Percentiles rank a stretch among this genome's conserved stretches.
Conservation (phyloP, 1,139 yeast species). For the Nakaseomyces nivariensis region DNA sequence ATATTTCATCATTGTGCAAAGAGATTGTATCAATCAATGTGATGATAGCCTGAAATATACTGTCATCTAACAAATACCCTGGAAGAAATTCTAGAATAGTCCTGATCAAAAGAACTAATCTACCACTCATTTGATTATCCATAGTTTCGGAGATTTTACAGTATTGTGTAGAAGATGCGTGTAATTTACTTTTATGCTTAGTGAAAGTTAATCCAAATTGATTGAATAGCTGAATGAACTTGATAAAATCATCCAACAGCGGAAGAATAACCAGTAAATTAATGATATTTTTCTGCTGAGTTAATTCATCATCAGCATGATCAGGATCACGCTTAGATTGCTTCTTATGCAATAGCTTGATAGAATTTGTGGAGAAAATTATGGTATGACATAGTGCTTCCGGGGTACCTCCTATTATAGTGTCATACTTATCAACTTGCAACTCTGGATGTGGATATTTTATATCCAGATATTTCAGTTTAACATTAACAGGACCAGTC, state of each 20-base stretch:
- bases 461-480: slow-evolving; percentile 32
- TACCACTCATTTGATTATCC: slow-evolving; percentile 33
- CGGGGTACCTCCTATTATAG: slow-evolving; percentile 42
- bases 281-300: slow-evolving; percentile 25
- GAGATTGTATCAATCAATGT: slow-evolving; percentile 38
- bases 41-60: slow-evolving; percentile 36
- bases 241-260: slow-evolving; percentile 49
- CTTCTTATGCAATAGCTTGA: background rate
- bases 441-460: slow-evolving; percentile 63
- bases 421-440: slow-evolving; percentile 40
- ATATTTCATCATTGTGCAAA: slow-evolving; percentile 38
- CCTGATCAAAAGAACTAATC: slow-evolving; percentile 39
- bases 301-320: slow-evolving; percentile 11
- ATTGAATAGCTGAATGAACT: slow-evolving; percentile 40
- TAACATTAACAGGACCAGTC: slow-evolving; percentile 9
- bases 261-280: slow-evolving; percentile 55
- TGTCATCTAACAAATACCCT: slow-evolving; percentile 45
- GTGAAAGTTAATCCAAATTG: slow-evolving; percentile 35
- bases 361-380: slow-evolving; percentile 33
- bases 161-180: slow-evolving; percentile 15
- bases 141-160: slow-evolving; percentile 26
- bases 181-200: slow-evolving; percentile 18
- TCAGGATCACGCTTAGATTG: background rate
- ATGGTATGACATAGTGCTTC: slow-evolving; percentile 71
- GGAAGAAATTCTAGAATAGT: slow-evolving; percentile 40